These are phyloP conservation scores for Umbellularia californica DNA, from an alignment of 164 flowering plant species.

Conservation along the genomic window DNA sequence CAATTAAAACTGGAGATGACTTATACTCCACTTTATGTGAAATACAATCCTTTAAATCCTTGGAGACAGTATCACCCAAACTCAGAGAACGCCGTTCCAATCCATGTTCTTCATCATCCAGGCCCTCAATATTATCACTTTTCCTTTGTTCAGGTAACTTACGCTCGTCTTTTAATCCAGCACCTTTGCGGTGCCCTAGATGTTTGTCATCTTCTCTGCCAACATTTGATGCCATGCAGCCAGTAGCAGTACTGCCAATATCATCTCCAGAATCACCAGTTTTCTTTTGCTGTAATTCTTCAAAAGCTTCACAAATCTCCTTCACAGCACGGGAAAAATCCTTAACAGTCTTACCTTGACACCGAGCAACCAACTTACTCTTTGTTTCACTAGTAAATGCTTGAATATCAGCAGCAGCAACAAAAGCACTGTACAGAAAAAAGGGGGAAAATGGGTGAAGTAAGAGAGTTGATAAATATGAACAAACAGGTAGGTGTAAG, in stretches of 20 bases:
- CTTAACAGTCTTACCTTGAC: slow-evolving; percentile 69
- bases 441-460: neutral
- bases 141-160: slow-evolving; percentile 14
- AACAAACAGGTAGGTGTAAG: no score
- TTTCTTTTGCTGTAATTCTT: slow-evolving; percentile 45
- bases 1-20: slow-evolving; percentile 18
- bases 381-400: slow-evolving; percentile 69
- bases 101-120: slow-evolving; percentile 28
- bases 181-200: slow-evolving; percentile 4
- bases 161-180: slow-evolving; percentile 25
- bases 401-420: slow-evolving; percentile 85
- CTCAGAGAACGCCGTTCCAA: slow-evolving; percentile 32
- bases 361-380: slow-evolving; percentile 57
- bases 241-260: slow-evolving; percentile 23
- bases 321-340: slow-evolving; percentile 76
- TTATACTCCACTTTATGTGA: slow-evolving; percentile 7
- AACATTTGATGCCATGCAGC: slow-evolving; percentile 25
- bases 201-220: slow-evolving; percentile 19
- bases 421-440: slow-evolving; percentile 68
- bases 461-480: neutral
- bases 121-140: slow-evolving; percentile 18
- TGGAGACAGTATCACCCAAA: slow-evolving; percentile 20
- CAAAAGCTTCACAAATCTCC: slow-evolving; percentile 82
- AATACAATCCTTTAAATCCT: slow-evolving; percentile 1
- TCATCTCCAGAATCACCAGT: slow-evolving; percentile 30